Evolutionary conservation across 352 stramenopile genomes (phyloP).

Genomic region (Thalassiosira hispida): DNA sequence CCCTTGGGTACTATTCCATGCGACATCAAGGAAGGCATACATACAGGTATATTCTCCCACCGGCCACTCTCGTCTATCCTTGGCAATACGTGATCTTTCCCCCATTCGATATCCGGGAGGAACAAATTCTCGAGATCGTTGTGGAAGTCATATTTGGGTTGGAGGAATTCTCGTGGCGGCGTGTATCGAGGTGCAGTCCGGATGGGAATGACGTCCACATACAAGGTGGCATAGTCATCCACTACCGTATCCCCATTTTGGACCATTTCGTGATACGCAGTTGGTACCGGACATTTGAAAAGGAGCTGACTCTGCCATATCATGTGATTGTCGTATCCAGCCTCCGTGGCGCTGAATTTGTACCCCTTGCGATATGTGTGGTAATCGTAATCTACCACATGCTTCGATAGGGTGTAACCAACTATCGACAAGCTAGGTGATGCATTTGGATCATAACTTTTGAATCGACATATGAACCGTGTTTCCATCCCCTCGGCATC

Average conservation of each 20-base stretch:
- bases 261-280: slow-evolving; percentile 60
- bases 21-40: slow-evolving; percentile 68
- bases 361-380: slow-evolving; percentile 70
- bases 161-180: slow-evolving; percentile 65
- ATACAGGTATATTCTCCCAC: slow-evolving; percentile 85
- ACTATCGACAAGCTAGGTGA: slow-evolving; percentile 48
- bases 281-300: slow-evolving; percentile 81
- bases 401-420: slow-evolving; percentile 75
- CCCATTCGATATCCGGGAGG: slow-evolving; percentile 65
- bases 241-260: slow-evolving; percentile 55
- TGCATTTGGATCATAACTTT: slow-evolving; percentile 48
- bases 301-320: slow-evolving; percentile 79
- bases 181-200: slow-evolving; percentile 75
- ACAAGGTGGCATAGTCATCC: slow-evolving; percentile 76
- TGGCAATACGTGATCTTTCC: slow-evolving; percentile 71
- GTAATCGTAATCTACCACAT: slow-evolving; percentile 83
- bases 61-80: slow-evolving; percentile 72
- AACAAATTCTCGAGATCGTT: slow-evolving; percentile 56
- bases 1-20: slow-evolving; percentile 49
- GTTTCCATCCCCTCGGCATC: slow-evolving; percentile 77
- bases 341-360: slow-evolving; percentile 54
- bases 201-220: slow-evolving; percentile 82
- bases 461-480: slow-evolving; percentile 84
- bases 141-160: slow-evolving; percentile 54
- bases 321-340: slow-evolving; percentile 75